Base-by-base conservation (phyloP, 2,329 filamentous ascomycete genomes). In the Coniochaeta ligniaria region DNA sequence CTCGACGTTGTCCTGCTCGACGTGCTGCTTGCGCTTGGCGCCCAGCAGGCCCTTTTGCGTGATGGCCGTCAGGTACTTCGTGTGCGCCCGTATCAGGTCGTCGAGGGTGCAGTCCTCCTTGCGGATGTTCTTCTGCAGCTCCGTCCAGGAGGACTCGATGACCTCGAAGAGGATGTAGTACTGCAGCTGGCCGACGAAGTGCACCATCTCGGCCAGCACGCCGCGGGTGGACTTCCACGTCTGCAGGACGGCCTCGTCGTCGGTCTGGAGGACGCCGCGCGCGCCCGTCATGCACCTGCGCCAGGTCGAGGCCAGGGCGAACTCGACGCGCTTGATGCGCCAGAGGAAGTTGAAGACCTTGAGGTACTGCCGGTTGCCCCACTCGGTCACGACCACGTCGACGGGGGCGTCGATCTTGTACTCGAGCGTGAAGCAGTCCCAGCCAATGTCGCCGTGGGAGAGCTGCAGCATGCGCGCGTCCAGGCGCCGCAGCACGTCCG, bases 341-440 rank as follows among this genome's bases (percentile, higher is more conserved):
- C 95, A 99, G 3, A 99, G 83, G 71, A 99, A 97, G 75, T 99
- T 99, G 83, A 99, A 99, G 11, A 99, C 92, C 72, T 98, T 98
- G 67, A 99, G 87, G 72, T 99, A 99, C 72, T 99, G 94, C 24
- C 94, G 90, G 66, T 91, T 94, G 54, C 92, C 93, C 85, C 93
- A 97, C 47, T 96, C 92, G 0, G 94, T 98, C 43, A 99, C 92
- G 56, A 99, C 93, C 31, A 99, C 95, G 71, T 99, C 95, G 26
- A 97, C 91, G 0, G 95, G 95, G 1, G 94, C 90, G 72, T 96
- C 93, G 66, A 99, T 95, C 73, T 98, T 97, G 77, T 99, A 99
- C 73, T 99, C 96, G 9, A 99, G 85, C 0, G 95, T 99, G 75
- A 99, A 99, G 71, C 96, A 96, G 71, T 99, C 95, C 95, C 95